These are phyloP conservation scores for Tolypocladium guangdongense DNA, from an alignment of 2,329 filamentous ascomycete genomes.

Conservation along the genomic window DNA sequence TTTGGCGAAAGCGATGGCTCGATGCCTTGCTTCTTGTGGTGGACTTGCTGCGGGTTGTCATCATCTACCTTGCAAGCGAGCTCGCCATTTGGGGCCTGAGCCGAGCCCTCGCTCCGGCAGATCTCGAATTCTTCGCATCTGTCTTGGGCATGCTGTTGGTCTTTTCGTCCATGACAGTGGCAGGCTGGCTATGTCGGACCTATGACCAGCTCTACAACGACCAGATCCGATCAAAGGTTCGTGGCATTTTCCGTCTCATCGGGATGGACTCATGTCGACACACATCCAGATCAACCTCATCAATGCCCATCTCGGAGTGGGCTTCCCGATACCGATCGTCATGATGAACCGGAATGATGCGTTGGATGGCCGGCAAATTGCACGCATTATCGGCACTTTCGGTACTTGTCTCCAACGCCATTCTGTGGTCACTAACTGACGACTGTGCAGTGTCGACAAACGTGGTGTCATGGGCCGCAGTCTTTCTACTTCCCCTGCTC, in stretches of 20 bases:
- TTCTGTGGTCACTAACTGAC: slow-evolving; percentile 5
- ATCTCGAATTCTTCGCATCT: slow-evolving; percentile 33
- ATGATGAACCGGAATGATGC: slow-evolving; percentile 28
- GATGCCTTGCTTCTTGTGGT: slow-evolving; percentile 3
- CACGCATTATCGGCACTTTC: slow-evolving; percentile 32
- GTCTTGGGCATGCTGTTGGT: slow-evolving; percentile 35
- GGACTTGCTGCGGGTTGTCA: slow-evolving; percentile 19
- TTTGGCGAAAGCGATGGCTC: slow-evolving; percentile 8
- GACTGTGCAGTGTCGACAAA: slow-evolving; percentile 20
- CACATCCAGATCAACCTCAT: slow-evolving; percentile 34
- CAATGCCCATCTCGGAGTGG: slow-evolving; percentile 39
- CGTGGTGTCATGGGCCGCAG: slow-evolving; percentile 20
- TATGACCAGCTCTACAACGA: slow-evolving; percentile 17
- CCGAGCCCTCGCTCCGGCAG: slow-evolving; percentile 17
- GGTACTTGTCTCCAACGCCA: slow-evolving; percentile 17
- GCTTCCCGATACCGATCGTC: slow-evolving; percentile 38
- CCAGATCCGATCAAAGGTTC: slow-evolving; percentile 23
- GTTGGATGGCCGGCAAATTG: slow-evolving; percentile 23
- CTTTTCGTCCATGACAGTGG: slow-evolving; percentile 22
- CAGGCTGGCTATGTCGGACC: slow-evolving; percentile 7
- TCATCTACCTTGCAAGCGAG: slow-evolving; percentile 30
- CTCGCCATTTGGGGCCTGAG: slow-evolving; percentile 35
- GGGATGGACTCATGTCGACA: neutral
- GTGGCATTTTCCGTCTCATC: neutral
- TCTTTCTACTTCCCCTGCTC: slow-evolving; percentile 16